These are phyloP conservation scores for Pseudoscleropodium purum DNA, from an alignment of 225 moss, liverwort and hornwort species.

Conservation along the genomic window DNA sequence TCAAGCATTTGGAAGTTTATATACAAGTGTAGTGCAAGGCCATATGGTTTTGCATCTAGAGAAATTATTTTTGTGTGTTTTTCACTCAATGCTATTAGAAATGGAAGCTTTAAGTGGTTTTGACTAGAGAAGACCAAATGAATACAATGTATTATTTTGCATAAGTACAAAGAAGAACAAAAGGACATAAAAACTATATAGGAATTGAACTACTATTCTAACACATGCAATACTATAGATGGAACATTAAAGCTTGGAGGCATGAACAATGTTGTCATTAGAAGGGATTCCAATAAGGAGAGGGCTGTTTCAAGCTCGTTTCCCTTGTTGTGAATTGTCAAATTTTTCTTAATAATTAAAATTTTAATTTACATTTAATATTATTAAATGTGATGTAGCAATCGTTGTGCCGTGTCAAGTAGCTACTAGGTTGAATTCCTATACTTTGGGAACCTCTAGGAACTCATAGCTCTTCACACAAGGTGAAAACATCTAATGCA, in stretches of 20 bases:
- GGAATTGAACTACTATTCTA: rapidly evolving
- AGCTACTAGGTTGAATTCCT: no score
- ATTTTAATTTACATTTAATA: no score
- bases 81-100: neutral
- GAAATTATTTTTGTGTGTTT: rapidly evolving
- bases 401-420: no score
- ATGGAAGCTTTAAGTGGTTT: neutral
- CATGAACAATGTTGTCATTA: neutral
- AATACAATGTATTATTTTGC: neutral
- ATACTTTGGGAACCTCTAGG: no score
- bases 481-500: no score
- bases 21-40: neutral
- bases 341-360: no score
- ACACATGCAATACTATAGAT: neutral
- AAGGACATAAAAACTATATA: neutral
- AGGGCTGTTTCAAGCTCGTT: no score
- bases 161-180: neutral
- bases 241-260: rapidly evolving
- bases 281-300: no score
- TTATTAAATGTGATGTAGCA: no score
- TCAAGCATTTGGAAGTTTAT: rapidly evolving
- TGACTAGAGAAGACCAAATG: neutral
- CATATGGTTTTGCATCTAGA: rapidly evolving
- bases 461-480: no score
- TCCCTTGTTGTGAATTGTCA: no score